Evolutionary conservation across 345 rosid genomes (phyloP).

Genomic region (Eucalyptus cladocalyx): DNA sequence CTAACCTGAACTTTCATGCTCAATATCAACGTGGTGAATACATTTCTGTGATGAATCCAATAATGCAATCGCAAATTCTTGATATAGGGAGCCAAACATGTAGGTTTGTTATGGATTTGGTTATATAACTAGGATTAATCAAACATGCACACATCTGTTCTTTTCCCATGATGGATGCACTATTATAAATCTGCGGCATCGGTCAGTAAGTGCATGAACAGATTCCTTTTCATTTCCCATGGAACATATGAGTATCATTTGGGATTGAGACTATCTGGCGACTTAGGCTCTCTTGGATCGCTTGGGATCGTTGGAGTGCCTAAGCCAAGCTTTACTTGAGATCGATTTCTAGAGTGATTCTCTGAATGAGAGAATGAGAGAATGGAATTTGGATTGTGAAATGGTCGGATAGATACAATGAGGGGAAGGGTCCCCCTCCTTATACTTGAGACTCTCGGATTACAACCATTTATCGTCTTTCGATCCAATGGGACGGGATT

Average conservation of each 20-base stretch:
- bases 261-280: too few species aligned
- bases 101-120: not conserved
- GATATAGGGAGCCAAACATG: not conserved
- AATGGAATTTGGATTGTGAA: too few species aligned
- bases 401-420: too few species aligned
- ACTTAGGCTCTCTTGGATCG: too few species aligned
- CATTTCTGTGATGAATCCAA: not conserved
- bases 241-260: not conserved
- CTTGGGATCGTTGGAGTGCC: too few species aligned
- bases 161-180: not conserved
- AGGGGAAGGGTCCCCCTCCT: too few species aligned
- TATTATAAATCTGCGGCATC: not conserved
- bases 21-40: not conserved
- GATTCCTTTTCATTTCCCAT: not conserved
- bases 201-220: not conserved
- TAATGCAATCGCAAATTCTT: not conserved
- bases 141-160: not conserved
- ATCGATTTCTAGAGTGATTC: too few species aligned
- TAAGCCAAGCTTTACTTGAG: too few species aligned
- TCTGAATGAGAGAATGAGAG: too few species aligned
- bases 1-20: not conserved
- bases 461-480: too few species aligned
- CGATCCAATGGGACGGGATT: fast-evolving
- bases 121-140: not conserved
- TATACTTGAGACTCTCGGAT: too few species aligned